Evolutionary conservation across 352 stramenopile species (phyloP).

Genomic region (Pythium pectinolyticum): DNA sequence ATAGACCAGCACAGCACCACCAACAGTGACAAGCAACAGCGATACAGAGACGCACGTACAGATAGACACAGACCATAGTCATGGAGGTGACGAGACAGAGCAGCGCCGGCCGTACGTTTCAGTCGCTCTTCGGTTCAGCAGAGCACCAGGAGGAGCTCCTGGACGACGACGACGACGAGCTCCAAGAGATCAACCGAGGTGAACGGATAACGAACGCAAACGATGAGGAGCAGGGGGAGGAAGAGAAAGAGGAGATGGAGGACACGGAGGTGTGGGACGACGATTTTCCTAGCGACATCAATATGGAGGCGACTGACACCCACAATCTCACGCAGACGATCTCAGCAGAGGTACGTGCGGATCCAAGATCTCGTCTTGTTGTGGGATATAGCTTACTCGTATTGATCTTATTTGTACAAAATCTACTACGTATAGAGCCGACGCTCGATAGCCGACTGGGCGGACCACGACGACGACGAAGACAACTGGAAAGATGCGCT

Average conservation of each 20-base stretch:
- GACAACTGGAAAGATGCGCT: slow-evolving; percentile 79
- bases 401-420: background rate
- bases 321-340: background rate
- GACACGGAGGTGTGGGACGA: slow-evolving; percentile 60
- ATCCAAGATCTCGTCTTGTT: too few relatives aligned
- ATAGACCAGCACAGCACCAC: too few relatives aligned
- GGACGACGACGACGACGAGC: slow-evolving; percentile 6
- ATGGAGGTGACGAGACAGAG: slow-evolving; percentile 2
- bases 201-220: background rate
- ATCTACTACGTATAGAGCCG: slow-evolving; percentile 31
- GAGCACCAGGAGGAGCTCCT: slow-evolving; percentile 13
- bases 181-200: slow-evolving; percentile 26
- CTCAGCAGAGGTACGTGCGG: slow-evolving; percentile 17
- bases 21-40: too few relatives aligned
- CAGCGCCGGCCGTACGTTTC: slow-evolving; percentile 67
- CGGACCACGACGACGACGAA: slow-evolving; percentile 77
- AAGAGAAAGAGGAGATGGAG: slow-evolving; percentile 33
- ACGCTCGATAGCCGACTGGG: slow-evolving; percentile 75
- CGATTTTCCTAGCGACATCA: slow-evolving; percentile 27
- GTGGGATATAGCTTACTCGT: too few relatives aligned
- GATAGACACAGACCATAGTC: background rate
- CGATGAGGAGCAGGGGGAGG: background rate
- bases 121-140: slow-evolving; percentile 55
- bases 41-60: background rate
- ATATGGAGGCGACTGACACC: slow-evolving; percentile 15